Evolutionary conservation across 2,329 filamentous ascomycete genomes (phyloP).

Genomic region (Colletotrichum sp.): DNA sequence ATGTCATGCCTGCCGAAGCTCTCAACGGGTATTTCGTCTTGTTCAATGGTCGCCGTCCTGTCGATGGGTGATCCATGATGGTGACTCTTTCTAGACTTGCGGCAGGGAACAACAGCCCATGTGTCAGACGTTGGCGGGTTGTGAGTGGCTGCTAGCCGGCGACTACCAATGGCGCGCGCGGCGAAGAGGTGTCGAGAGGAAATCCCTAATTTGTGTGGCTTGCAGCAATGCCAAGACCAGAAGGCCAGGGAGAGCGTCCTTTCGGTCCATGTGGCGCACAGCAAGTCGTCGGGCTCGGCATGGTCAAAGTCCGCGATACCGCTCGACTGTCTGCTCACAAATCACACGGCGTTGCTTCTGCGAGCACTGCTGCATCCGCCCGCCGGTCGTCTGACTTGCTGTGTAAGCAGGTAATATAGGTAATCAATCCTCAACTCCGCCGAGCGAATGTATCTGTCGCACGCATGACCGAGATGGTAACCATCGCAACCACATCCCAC

Average conservation of each 20-base stretch:
- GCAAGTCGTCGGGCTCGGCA: conserved; percentile 12
- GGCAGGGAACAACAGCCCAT: neutral
- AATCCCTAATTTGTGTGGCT: neutral
- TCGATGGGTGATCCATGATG: conserved; percentile 10
- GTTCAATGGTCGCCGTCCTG: neutral
- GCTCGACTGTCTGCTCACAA: conserved; percentile 1
- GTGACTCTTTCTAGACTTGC: neutral
- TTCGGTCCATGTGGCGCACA: neutral
- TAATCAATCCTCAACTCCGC: neutral
- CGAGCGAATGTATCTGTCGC: neutral
- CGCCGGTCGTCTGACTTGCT: conserved; percentile 2
- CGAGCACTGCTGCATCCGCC: neutral
- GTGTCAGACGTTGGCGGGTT: neutral
- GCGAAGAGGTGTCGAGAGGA: neutral
- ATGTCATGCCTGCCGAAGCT: neutral
- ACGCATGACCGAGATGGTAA: neutral
- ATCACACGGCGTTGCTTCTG: neutral
- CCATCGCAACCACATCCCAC: conserved; percentile 13
- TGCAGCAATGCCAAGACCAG: conserved; percentile 3
- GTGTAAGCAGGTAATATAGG: conserved; percentile 3
- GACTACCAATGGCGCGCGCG: neutral
- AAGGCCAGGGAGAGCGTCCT: neutral
- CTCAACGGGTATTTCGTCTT: neutral
- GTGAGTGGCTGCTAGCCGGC: neutral
- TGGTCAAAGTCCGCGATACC: conserved; percentile 8